These are phyloP conservation scores for Seiridium unicorne DNA, from an alignment of 2,329 filamentous ascomycete species.

Conservation along the genomic window DNA sequence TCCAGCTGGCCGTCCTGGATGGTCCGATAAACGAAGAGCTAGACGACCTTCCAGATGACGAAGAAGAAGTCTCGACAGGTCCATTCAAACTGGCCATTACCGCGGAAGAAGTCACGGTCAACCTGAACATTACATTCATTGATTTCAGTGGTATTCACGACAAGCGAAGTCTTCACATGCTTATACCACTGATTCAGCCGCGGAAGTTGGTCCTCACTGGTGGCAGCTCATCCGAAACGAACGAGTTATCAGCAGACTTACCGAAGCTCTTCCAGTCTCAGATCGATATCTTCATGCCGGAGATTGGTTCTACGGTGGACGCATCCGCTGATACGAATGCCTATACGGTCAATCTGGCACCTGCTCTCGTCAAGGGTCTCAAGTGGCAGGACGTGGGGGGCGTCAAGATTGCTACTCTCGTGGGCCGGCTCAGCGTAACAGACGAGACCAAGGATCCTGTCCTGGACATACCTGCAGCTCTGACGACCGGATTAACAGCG, in stretches of 20 bases:
- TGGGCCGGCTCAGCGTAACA: conserved; percentile 53
- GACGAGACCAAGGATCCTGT: conserved; percentile 3
- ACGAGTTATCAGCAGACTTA: conserved; percentile 76
- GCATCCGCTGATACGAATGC: conserved; percentile 97
- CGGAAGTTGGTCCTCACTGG: conserved; percentile 92
- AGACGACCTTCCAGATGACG: conserved; percentile 57
- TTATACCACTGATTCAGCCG: conserved; percentile 90
- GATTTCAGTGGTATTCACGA: conserved; percentile 94
- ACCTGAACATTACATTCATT: conserved; percentile 78
- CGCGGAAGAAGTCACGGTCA: conserved; percentile 62
- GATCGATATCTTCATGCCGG: conserved; percentile 79
- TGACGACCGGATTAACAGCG: conserved; percentile 42
- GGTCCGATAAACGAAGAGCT: conserved; percentile 52
- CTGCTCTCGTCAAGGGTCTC: conserved; percentile 78
- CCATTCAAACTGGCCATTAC: conserved; percentile 74
- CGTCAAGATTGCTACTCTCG: conserved; percentile 88
- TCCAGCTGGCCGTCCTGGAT: conserved; percentile 37
- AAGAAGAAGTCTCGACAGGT: conserved; percentile 45
- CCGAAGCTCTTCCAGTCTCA: conserved; percentile 59
- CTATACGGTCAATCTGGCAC: conserved; percentile 90
- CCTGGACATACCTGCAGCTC: conserved; percentile 32
- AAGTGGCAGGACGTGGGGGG: conserved; percentile 94
- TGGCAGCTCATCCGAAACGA: conserved; percentile 76
- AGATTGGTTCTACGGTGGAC: conserved; percentile 71
- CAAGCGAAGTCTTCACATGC: conserved; percentile 88